A percentile compares a stretch with the other conserved stretches of the same genome.
Conservation (phyloP, 176 grass and related monocot genomes). For the Microstegium vimineum region DNA sequence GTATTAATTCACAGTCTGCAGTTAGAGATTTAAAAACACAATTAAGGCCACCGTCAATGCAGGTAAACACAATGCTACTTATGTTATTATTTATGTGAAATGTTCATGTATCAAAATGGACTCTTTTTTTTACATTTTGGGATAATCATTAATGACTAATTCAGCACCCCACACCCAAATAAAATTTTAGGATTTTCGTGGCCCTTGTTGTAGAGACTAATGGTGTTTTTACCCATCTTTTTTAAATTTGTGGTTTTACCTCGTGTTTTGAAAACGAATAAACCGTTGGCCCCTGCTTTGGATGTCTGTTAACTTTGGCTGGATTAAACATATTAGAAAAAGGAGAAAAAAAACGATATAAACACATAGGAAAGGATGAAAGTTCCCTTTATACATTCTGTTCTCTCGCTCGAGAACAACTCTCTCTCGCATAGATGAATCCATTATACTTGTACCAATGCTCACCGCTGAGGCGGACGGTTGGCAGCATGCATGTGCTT, state of each 20-base stretch:
- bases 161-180: background rate
- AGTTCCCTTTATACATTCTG: too few relatives aligned
- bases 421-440: too few relatives aligned
- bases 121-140: background rate
- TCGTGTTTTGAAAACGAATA: background rate
- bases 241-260: background rate
- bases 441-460: too few relatives aligned
- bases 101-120: slow-evolving; percentile 3
- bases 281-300: background rate
- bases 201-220: background rate
- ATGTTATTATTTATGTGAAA: slow-evolving; percentile 8
- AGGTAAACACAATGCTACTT: slow-evolving; percentile 43
- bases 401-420: too few relatives aligned
- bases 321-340: background rate
- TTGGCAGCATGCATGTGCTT: too few relatives aligned
- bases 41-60: slow-evolving; percentile 95
- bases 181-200: background rate
- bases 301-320: background rate
- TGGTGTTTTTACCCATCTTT: background rate
- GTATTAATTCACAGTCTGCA: slow-evolving; percentile 63
- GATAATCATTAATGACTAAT: background rate
- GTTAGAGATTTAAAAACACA: slow-evolving; percentile 97
- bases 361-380: background rate
- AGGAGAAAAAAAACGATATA: background rate
- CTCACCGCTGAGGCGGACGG: too few relatives aligned